These are phyloP conservation scores for Seiridium cupressi DNA, from an alignment of 2,329 filamentous ascomycete species.

Conservation along the genomic window DNA sequence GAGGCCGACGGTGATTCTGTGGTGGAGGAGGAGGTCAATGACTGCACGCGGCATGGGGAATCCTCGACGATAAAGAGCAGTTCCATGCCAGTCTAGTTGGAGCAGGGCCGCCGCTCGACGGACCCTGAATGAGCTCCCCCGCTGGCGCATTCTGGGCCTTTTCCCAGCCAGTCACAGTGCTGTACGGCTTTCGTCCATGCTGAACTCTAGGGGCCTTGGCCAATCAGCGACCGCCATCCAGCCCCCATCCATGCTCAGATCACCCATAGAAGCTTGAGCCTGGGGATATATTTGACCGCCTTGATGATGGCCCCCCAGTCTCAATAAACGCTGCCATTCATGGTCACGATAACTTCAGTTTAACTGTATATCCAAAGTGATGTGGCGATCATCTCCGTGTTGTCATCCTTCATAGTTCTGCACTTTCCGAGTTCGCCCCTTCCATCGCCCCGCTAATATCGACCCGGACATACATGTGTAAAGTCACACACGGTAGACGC, in stretches of 20 bases:
- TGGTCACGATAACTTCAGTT: no score
- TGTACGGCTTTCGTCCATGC: not conserved
- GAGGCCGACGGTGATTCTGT: conserved; percentile 8
- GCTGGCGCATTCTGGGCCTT: not conserved
- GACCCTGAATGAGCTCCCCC: not conserved
- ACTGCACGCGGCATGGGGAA: conserved; percentile 3
- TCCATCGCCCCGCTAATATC: no score
- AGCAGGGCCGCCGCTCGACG: not conserved
- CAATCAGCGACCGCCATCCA: not conserved
- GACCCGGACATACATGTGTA: no score
- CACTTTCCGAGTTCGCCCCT: no score
- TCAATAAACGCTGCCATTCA: no score
- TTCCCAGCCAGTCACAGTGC: not conserved
- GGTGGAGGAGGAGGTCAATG: conserved; percentile 6
- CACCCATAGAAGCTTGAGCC: not conserved
- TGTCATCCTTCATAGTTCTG: no score
- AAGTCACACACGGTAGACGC: no score
- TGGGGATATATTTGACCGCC: not conserved
- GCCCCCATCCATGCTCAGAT: conserved; percentile 4
- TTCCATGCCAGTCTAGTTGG: not conserved
- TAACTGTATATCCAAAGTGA: no score
- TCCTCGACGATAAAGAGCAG: conserved; percentile 2
- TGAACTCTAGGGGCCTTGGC: not conserved
- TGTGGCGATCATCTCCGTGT: no score
- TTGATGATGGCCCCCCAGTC: not conserved